Evolutionary conservation across 345 rosid genomes (phyloP).

Genomic region (Triadica sebifera): DNA sequence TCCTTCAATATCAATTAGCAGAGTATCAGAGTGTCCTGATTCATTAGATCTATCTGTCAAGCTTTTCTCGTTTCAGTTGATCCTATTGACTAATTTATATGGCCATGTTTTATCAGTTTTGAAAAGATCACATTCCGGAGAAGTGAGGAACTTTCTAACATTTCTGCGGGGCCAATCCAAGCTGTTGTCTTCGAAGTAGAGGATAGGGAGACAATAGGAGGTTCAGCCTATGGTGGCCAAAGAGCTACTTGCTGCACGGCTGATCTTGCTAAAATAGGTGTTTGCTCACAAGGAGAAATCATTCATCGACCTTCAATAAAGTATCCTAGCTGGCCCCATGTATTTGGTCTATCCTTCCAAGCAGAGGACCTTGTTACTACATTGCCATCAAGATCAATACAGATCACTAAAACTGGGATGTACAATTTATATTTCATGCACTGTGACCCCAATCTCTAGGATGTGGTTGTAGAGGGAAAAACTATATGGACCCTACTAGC

Average conservation of each 20-base stretch:
- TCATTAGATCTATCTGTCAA: background rate
- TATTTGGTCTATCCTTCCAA: conserved; percentile 56
- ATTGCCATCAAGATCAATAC: conserved; percentile 51
- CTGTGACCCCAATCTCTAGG: conserved; percentile 67
- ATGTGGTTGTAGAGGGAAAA: conserved; percentile 70
- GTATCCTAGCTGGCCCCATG: conserved; percentile 70
- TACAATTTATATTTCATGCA: conserved; percentile 89
- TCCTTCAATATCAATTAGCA: background rate
- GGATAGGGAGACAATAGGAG: conserved; percentile 82
- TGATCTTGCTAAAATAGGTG: conserved; percentile 87
- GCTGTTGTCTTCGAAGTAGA: conserved; percentile 80
- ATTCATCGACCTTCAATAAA: conserved; percentile 71
- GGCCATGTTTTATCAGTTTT: conserved; percentile 48
- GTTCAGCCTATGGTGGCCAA: conserved; percentile 97
- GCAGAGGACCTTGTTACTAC: conserved; percentile 48
- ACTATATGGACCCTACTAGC: conserved; percentile 87
- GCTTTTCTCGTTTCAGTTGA: background rate
- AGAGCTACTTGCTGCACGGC: conserved; percentile 92
- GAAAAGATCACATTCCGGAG: conserved; percentile 75
- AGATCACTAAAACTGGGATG: conserved; percentile 82
- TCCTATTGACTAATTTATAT: conserved; percentile 10
- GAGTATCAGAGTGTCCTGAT: too few relatives aligned
- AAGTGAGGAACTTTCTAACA: conserved; percentile 45
- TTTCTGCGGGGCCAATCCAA: conserved; percentile 54
- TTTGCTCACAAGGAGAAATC: conserved; percentile 66